These are phyloP conservation scores for Annulohypoxylon bovei DNA, from an alignment of 495 filamentous ascomycete genomes.

Conservation along the genomic window DNA sequence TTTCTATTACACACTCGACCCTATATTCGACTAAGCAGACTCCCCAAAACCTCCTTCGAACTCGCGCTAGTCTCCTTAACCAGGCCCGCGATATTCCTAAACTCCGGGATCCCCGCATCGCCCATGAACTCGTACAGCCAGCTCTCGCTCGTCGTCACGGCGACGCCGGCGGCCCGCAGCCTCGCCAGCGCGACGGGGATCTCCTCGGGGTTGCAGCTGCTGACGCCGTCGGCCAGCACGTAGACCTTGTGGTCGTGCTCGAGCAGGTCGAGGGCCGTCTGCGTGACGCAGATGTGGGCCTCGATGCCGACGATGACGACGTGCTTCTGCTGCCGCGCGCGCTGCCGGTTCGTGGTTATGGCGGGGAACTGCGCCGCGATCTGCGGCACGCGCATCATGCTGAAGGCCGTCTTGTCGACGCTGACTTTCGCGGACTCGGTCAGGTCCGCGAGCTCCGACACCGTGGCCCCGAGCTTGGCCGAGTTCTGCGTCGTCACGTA, in stretches of 20 bases:
- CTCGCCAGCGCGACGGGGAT: constrained; percentile 79
- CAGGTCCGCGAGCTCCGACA: constrained; percentile 68
- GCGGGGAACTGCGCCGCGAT: constrained; percentile 26
- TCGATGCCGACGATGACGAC: constrained; percentile 88
- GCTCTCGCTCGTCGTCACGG: constrained; percentile 89
- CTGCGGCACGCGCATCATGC: constrained; percentile 69
- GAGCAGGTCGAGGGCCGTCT: constrained; percentile 86
- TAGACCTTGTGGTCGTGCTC: constrained; percentile 82
- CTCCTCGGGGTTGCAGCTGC: constrained; percentile 84
- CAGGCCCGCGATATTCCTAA: constrained; percentile 74
- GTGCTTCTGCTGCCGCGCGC: constrained; percentile 41
- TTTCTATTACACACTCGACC: too few species aligned
- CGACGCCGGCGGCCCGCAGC: constrained; percentile 77
- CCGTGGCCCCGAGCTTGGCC: constrained; percentile 77
- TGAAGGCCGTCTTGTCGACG: constrained; percentile 89
- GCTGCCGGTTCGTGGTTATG: too few species aligned
- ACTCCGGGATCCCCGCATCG: constrained; percentile 80
- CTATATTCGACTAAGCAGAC: constrained; percentile 59
- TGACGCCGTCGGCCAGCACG: constrained; percentile 90
- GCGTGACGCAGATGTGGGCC: constrained; percentile 92
- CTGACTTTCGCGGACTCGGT: constrained; percentile 51
- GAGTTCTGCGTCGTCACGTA: constrained; percentile 86
- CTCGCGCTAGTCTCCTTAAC: constrained; percentile 79
- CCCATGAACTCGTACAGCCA: constrained; percentile 93
- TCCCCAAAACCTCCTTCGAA: constrained; percentile 72